Evolutionary conservation across 495 filamentous ascomycete species (phyloP), one percentile per base, ranked within the genome.

Genomic region (Endocarpon pusillum): DNA sequence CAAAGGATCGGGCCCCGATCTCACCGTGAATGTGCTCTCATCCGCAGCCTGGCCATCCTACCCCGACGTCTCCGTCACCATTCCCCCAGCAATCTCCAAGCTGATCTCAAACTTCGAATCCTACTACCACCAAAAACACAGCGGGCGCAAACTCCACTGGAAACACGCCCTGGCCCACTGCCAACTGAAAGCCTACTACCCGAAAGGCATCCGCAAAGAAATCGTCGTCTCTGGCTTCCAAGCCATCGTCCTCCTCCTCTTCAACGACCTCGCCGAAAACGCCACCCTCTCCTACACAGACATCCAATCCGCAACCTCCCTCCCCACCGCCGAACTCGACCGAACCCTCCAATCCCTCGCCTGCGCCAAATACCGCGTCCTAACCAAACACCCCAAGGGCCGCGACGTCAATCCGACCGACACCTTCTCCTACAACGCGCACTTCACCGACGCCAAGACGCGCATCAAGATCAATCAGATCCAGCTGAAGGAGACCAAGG

Each of bases 381-480:
- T 99, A 12, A 62, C 49, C 33, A 99, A 99, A 55, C 66, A 70
- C 33, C 91, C 89, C 19, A 84, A 80, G 52, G 79, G 83, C 31
- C 69, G 73, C 25, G 84, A 94, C 0, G 75, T 99, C 33, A 63
- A 67, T 33, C 42, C 55, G 1, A 79, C 67, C 3, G 89, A 99
- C 51, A 71, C 68, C 9, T 99, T 99, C 47, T 62, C 63, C 0
- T 69, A 89, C 40, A 96, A 96, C 54, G 41, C 61, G 18, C 49
- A 44, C 12, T 99, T 99, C 54, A 57, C 57, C 12, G 77, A 93
- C 42, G 65, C 67, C 19, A 92, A 93, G 55, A 81, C 77, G 56
- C 76, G 84, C 37, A 75, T 99, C 56, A 96, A 99, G 62, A 94
- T 96, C 63, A 97, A 96, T 57, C 82, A 91, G 55, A 83, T 99